Percentiles rank a stretch among this genome's conserved stretches.
Evolutionary conservation across 768 basidiomycete species (phyloP).

Genomic region (Neoboletus subvelutipes): DNA sequence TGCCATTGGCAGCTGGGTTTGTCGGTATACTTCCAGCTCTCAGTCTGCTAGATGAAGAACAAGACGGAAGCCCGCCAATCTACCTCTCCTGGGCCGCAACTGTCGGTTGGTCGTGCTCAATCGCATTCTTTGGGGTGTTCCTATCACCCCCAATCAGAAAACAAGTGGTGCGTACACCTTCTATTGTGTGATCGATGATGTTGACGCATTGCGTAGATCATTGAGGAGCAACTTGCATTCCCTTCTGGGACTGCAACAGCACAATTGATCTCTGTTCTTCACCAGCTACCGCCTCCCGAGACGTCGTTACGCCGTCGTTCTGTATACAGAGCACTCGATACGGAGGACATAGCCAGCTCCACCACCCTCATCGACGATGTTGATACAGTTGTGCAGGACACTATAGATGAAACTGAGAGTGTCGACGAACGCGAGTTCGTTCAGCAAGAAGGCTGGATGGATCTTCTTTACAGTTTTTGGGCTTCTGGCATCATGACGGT

Average conservation of each 20-base stretch:
- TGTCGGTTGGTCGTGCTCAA: slow-evolving; percentile 83
- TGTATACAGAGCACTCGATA: slow-evolving; percentile 50
- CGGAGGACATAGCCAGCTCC: slow-evolving; percentile 32
- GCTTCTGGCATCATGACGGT: slow-evolving; percentile 79
- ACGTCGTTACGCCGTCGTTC: slow-evolving; percentile 51
- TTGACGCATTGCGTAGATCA: slow-evolving; percentile 52
- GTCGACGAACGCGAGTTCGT: slow-evolving; percentile 46
- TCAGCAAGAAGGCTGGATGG: slow-evolving; percentile 71
- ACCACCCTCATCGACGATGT: slow-evolving; percentile 4
- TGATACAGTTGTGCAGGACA: slow-evolving; percentile 19
- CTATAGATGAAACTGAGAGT: slow-evolving; percentile 26
- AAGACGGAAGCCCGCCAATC: slow-evolving; percentile 78
- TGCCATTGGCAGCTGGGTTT: slow-evolving; percentile 85
- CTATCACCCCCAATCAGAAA: slow-evolving; percentile 91
- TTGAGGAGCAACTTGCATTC: slow-evolving; percentile 91
- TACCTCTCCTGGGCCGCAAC: slow-evolving; percentile 70
- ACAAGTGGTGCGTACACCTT: slow-evolving; percentile 69
- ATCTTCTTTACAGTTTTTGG: slow-evolving; percentile 75
- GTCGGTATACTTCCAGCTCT: slow-evolving; percentile 94
- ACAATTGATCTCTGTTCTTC: slow-evolving; percentile 89
- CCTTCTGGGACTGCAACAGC: slow-evolving; percentile 97
- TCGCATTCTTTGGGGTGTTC: slow-evolving; percentile 99
- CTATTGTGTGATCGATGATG: background rate
- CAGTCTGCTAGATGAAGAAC: slow-evolving; percentile 65
- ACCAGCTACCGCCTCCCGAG: slow-evolving; percentile 68